phyloP scores from a whole-genome alignment of 2,329 filamentous ascomycete species.

The Ambrosiella beaveri region DNA sequence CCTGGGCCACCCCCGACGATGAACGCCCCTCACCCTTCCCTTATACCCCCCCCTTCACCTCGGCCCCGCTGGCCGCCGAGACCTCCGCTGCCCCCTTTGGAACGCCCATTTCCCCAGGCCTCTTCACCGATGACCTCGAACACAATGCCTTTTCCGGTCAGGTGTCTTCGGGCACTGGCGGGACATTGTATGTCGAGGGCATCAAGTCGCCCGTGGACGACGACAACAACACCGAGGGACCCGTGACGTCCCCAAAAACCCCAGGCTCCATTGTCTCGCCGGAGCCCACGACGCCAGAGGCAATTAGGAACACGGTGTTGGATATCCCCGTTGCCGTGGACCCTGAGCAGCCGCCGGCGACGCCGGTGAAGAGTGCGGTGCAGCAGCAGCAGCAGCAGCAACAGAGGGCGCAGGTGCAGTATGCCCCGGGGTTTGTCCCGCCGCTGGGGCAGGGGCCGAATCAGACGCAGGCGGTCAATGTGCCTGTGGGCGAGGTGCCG shows the following conservation, averaged over 20 bases:
- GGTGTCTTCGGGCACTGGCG: neutral
- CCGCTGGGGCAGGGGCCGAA: constrained; percentile 1
- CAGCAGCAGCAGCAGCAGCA: constrained; percentile 13
- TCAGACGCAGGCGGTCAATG: neutral
- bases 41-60: constrained; percentile 22
- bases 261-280: neutral
- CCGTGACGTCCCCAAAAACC: no score
- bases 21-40: neutral
- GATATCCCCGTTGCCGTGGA: neutral
- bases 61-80: constrained; percentile 30
- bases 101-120: constrained; percentile 21
- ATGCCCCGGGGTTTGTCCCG: neutral
- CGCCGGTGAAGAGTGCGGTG: constrained; percentile 16
- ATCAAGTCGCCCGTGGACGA: neutral
- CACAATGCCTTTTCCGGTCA: constrained; percentile 7
- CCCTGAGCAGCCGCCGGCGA: constrained; percentile 12
- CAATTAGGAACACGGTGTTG: neutral
- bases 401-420: neutral
- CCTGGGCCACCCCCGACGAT: constrained; percentile 39
- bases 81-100: constrained; percentile 26
- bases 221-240: no score
- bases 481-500: neutral
- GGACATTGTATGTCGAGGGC: neutral
- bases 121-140: constrained; percentile 16
- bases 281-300: neutral